Evolutionary conservation across 2,329 filamentous ascomycete genomes (phyloP).

Genomic region (Aspergillus fructus): DNA sequence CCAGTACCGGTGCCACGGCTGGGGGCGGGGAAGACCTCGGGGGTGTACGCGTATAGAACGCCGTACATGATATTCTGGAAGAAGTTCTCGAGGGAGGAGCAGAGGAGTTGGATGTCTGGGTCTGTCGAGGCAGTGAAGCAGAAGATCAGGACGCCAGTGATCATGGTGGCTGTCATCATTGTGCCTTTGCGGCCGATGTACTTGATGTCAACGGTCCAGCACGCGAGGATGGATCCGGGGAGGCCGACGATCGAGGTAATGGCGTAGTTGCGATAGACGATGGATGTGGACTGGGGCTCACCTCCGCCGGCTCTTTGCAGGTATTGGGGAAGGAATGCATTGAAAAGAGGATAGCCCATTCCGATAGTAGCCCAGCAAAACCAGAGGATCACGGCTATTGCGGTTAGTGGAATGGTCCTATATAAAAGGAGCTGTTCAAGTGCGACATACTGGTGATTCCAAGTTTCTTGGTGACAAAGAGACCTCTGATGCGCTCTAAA

Average conservation of each 20-base stretch:
- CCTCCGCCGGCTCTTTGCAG: slow-evolving; percentile 58
- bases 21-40: slow-evolving; percentile 58
- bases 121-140: slow-evolving; percentile 54
- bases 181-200: slow-evolving; percentile 60
- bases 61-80: slow-evolving; percentile 60
- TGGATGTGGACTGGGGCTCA: slow-evolving; percentile 37
- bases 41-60: slow-evolving; percentile 59
- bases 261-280: slow-evolving; percentile 74
- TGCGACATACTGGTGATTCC: slow-evolving; percentile 45
- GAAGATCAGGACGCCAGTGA: slow-evolving; percentile 56
- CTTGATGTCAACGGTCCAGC: slow-evolving; percentile 69
- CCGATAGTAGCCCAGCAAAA: slow-evolving; percentile 81
- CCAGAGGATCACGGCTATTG: slow-evolving; percentile 57
- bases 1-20: slow-evolving; percentile 56
- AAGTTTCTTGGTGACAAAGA: slow-evolving; percentile 54
- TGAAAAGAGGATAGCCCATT: slow-evolving; percentile 85
- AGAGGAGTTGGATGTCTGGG: slow-evolving; percentile 51
- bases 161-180: slow-evolving; percentile 52
- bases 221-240: slow-evolving; percentile 73
- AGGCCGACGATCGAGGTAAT: slow-evolving; percentile 76
- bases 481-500: slow-evolving; percentile 62
- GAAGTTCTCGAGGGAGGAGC: slow-evolving; percentile 56
- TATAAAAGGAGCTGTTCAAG: slow-evolving; percentile 44
- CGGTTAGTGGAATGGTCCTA: slow-evolving; percentile 28
- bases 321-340: slow-evolving; percentile 86